phyloP scores from a whole-genome alignment of 371 early-diverging fungal genomes.

The Circinella umbellata region DNA sequence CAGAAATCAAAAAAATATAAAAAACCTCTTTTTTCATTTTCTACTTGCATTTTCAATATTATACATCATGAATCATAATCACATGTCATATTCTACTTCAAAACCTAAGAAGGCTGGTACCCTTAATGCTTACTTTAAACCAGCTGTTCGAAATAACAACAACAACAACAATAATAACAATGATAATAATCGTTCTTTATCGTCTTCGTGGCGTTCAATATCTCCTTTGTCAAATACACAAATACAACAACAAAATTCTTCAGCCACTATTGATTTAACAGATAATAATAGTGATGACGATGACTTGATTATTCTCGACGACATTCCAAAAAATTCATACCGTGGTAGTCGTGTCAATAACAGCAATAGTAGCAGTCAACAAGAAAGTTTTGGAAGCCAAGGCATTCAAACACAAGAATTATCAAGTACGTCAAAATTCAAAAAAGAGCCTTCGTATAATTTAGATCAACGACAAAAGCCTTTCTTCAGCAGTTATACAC shows the following conservation, averaged over 20 bases:
- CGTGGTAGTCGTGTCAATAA: not conserved
- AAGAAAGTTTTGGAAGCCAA: not conserved
- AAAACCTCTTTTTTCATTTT: not conserved
- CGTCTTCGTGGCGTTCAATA: no score
- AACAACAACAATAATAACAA: not conserved
- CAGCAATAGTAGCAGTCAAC: not conserved
- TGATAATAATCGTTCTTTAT: no score
- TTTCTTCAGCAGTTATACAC: not conserved
- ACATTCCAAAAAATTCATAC: not conserved
- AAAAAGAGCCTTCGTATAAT: not conserved
- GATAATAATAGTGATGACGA: not conserved
- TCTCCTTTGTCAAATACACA: no score
- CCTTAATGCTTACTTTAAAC: not conserved
- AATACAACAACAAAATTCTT: no score
- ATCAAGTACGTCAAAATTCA: not conserved
- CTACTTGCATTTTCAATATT: not conserved
- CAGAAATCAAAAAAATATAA: not conserved
- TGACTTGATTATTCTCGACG: not conserved
- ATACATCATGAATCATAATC: slow-evolving; percentile 4
- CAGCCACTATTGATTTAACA: no score
- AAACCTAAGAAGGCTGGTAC: not conserved
- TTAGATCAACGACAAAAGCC: not conserved
- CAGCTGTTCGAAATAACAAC: not conserved
- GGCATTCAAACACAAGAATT: slow-evolving; percentile 1
- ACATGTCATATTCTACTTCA: not conserved